These are phyloP conservation scores for Ustilago xerochloae DNA, from an alignment of 1,284 basidiomycete genomes.

Conservation along the genomic window DNA sequence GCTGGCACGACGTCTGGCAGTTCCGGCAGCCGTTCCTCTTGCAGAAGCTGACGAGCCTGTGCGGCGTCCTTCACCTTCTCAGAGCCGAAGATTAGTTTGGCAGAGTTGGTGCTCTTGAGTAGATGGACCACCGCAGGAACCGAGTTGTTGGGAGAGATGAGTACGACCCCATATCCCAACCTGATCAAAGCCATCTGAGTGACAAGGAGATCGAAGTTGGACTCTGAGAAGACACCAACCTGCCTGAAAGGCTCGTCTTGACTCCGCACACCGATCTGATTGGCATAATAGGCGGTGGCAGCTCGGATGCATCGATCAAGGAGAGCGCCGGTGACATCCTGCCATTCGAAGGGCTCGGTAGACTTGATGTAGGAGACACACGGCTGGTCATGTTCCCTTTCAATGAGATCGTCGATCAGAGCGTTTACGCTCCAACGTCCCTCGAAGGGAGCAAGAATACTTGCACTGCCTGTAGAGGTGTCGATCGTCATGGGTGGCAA, in stretches of 20 bases:
- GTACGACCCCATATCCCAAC: constrained; percentile 31
- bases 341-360: constrained; percentile 36
- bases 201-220: constrained; percentile 25
- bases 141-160: constrained; percentile 55
- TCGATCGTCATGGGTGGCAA: constrained; percentile 11
- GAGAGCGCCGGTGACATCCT: constrained; percentile 15
- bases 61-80: constrained; percentile 9
- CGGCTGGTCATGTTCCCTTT: neutral
- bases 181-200: constrained; percentile 36
- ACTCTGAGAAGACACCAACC: constrained; percentile 24
- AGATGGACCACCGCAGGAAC: constrained; percentile 40
- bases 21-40: neutral
- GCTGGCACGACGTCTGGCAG: neutral
- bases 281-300: constrained; percentile 35
- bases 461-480: constrained; percentile 15
- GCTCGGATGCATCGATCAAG: constrained; percentile 33
- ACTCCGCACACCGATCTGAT: constrained; percentile 10
- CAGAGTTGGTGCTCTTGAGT: constrained; percentile 21
- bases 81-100: constrained; percentile 1
- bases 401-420: constrained; percentile 27
- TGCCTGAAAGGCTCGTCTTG: constrained; percentile 15
- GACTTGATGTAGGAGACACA: constrained; percentile 35
- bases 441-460: constrained; percentile 28
- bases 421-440: constrained; percentile 29
- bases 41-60: constrained; percentile 1